Conservation (phyloP, 768 basidiomycete genomes). For the Suillus paluster region DNA sequence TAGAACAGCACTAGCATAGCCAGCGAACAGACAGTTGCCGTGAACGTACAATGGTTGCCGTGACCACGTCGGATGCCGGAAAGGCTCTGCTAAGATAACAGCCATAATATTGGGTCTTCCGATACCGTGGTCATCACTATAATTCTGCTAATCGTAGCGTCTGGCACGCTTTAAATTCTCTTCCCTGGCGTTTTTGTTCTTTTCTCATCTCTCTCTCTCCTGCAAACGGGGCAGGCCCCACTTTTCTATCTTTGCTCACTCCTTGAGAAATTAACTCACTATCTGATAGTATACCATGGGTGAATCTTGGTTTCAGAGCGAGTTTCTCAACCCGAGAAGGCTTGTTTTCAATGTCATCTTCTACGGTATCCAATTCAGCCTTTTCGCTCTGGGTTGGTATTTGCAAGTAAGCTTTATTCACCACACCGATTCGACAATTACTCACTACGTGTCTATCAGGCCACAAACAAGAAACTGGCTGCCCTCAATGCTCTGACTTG, state of each 20-base stretch:
- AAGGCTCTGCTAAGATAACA: not conserved
- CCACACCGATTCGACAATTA: not conserved
- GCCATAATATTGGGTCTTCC: not conserved
- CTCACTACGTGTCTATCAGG: constrained; percentile 41
- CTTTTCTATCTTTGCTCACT: constrained; percentile 9
- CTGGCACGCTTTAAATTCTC: constrained; percentile 2
- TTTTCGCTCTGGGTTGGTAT: constrained; percentile 91
- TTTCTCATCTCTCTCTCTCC: constrained; percentile 6
- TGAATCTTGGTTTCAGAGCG: constrained; percentile 73
- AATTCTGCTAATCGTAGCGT: constrained; percentile 7
- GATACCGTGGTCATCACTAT: not conserved
- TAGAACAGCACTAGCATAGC: not conserved
- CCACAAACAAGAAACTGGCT: constrained; percentile 61
- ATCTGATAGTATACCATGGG: constrained; percentile 47
- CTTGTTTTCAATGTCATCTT: constrained; percentile 79
- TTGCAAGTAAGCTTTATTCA: constrained; percentile 58
- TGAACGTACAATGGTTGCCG: constrained; percentile 12
- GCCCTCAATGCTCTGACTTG: constrained; percentile 79
- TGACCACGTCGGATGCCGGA: constrained; percentile 8
- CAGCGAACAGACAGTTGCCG: not conserved
- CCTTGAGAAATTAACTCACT: not conserved
- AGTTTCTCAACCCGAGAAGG: constrained; percentile 65
- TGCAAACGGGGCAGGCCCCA: constrained; percentile 8
- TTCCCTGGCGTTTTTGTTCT: not conserved
- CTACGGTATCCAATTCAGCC: constrained; percentile 72